These are phyloP conservation scores for Candida palmyrensis DNA, from an alignment of 805 yeast genomes.

Conservation along the genomic window DNA sequence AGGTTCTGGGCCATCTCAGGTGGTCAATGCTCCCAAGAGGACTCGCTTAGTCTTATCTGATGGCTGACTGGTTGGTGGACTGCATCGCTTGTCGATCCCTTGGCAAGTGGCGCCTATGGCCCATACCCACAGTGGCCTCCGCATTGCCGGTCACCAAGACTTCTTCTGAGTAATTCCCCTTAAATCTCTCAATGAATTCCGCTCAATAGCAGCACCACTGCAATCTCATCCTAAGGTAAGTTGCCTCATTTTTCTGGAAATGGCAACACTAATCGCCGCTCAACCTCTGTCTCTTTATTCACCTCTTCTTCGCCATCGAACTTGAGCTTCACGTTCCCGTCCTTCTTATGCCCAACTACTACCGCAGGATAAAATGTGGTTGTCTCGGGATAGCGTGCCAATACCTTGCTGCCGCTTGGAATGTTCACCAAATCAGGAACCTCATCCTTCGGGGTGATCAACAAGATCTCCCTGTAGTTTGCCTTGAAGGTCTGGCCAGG, in stretches of 20 bases:
- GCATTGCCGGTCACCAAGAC: too few relatives aligned
- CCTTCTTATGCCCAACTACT: constrained; percentile 72
- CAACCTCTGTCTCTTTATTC: constrained; percentile 91
- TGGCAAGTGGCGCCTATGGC: too few relatives aligned
- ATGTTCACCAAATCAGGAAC: constrained; percentile 44
- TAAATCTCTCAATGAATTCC: too few relatives aligned
- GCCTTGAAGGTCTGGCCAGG: constrained; percentile 85
- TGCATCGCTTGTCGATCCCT: too few relatives aligned
- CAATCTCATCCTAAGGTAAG: too few relatives aligned
- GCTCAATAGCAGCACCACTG: too few relatives aligned
- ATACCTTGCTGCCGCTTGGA: constrained; percentile 73
- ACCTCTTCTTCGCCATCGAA: constrained; percentile 98
- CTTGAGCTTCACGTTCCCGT: constrained; percentile 69
- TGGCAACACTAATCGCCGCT: constrained; percentile 76
- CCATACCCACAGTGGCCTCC: too few relatives aligned
- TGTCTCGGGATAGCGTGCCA: constrained; percentile 95
- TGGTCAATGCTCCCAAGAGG: too few relatives aligned
- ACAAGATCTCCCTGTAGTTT: constrained; percentile 69
- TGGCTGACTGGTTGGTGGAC: too few relatives aligned
- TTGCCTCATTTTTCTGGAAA: constrained; percentile 46
- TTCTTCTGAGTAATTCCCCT: too few relatives aligned
- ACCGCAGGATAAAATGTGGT: constrained; percentile 96
- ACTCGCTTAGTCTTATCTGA: too few relatives aligned
- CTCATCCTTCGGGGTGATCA: constrained; percentile 56
- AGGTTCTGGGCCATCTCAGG: too few relatives aligned